Evolutionary conservation across 2,329 filamentous ascomycete genomes (phyloP), one percentile per base, ranked within the genome.

Genomic region (Teratosphaeria viscida): DNA sequence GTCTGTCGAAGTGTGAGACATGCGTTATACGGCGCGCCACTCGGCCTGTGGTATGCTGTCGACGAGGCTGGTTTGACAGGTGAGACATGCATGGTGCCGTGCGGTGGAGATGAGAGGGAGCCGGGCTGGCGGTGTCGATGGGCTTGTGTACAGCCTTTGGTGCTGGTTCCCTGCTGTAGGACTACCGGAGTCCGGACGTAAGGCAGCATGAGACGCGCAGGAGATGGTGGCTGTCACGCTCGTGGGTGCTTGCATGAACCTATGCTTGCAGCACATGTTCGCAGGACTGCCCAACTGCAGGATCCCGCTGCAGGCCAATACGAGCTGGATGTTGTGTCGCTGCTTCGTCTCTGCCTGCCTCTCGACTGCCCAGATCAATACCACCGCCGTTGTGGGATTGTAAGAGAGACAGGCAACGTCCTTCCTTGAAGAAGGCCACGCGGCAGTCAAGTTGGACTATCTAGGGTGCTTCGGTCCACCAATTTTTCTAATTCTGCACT

Each of bases 1-100:
- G 35, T 55, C 43, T 62, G 60, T 47, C 34, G 47, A 57, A 35
- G 29, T 23, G 27, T 57, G 43, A 62, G 60, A 62, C 60, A 62
- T 57, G 27, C 57, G 23, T 49, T 52, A 29, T 26, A 32, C 12
- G 8, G 11, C 12, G 32, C 47, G 52, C 57, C 27, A 35, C 16
- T 19, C 43, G 8, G 34, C 35, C 35, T 56, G 14, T 53, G 19
- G 35, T 35, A 7, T 54, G 6, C 2, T 3, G n/a, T 10, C 14
- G 8, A 8, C 19, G 14, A 54, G 53, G 23, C 16, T 11, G 57
- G 26, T 59, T 55, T 5, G 53, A 55, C 57, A 59, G 54, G 19
- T 23, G 8, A 55, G 26, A 59, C 57, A 49, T 52, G 34, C 57
- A 56, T 57, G 58, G 12, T 47, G 55, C 54, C 58, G 58, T 37